Evolutionary conservation across 768 basidiomycete species (phyloP).

Genomic region (Fistulinella prunicolor): DNA sequence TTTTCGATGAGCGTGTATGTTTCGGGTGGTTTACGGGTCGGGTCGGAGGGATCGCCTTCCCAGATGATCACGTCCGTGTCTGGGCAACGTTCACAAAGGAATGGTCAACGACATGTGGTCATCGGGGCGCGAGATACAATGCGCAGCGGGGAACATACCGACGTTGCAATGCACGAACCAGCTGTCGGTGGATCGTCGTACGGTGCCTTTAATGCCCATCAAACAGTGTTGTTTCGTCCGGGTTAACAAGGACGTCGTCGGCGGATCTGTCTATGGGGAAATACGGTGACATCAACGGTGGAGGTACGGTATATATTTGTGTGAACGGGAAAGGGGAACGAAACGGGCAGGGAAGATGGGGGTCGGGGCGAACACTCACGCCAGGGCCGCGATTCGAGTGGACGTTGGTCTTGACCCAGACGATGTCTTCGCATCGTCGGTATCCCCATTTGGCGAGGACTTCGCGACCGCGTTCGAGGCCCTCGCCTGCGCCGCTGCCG

Average conservation of each 20-base stretch:
- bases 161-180: constrained; percentile 99
- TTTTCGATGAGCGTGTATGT: constrained; percentile 96
- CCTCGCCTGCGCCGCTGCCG: constrained; percentile 85
- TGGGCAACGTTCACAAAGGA: too few relatives aligned
- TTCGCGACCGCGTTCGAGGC: constrained; percentile 89
- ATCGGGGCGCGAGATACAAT: too few relatives aligned
- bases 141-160: constrained; percentile 63
- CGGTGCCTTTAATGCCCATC: constrained; percentile 96
- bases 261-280: constrained; percentile 67
- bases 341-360: neutral
- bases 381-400: constrained; percentile 70
- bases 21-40: constrained; percentile 87
- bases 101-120: too few relatives aligned
- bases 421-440: constrained; percentile 94
- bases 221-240: constrained; percentile 95
- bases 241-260: constrained; percentile 81
- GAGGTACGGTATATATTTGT: neutral
- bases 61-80: constrained; percentile 97
- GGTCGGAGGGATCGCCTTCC: constrained; percentile 87
- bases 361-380: constrained; percentile 41
- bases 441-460: constrained; percentile 93
- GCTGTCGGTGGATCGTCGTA: constrained; percentile 88
- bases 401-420: constrained; percentile 94
- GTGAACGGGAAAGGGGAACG: too few relatives aligned
- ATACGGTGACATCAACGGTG: constrained; percentile 1